A percentile compares a stretch with the other conserved stretches of the same genome.
Conservation (phyloP, 2,329 filamentous ascomycete genomes). For the Alternaria gaisen region DNA sequence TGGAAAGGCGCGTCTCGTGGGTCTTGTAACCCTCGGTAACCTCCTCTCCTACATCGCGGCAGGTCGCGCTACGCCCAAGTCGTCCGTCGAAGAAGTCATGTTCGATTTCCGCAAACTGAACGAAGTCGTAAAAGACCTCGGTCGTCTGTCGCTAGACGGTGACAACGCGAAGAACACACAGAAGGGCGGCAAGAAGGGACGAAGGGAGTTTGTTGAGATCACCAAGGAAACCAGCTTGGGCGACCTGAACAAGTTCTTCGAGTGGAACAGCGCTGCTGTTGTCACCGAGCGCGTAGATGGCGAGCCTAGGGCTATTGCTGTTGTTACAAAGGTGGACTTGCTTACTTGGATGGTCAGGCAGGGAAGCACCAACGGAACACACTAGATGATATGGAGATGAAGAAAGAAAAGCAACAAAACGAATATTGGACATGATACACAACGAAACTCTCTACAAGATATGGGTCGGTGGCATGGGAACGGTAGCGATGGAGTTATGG, state of each 20-base stretch:
- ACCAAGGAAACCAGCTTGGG: constrained; percentile 86
- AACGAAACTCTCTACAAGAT: background rate
- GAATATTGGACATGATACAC: background rate
- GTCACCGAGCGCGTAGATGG: constrained; percentile 78
- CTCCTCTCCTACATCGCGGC: constrained; percentile 88
- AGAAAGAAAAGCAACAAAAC: background rate
- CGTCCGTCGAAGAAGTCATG: constrained; percentile 87
- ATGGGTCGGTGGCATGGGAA: background rate
- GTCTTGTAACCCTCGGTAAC: constrained; percentile 94
- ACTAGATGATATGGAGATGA: background rate
- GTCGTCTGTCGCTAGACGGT: constrained; percentile 49
- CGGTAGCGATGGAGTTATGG: constrained; percentile 6
- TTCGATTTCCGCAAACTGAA: constrained; percentile 90
- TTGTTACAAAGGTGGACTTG: constrained; percentile 96
- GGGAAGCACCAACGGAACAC: constrained; percentile 20
- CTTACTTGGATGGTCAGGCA: constrained; percentile 83
- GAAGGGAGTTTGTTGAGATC: constrained; percentile 86
- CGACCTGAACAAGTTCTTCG: constrained; percentile 89
- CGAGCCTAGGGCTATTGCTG: constrained; percentile 79
- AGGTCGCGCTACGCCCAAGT: constrained; percentile 77
- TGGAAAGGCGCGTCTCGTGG: constrained; percentile 77
- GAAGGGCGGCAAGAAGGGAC: constrained; percentile 32
- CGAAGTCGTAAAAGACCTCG: constrained; percentile 84
- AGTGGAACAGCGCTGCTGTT: constrained; percentile 97
- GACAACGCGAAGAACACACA: constrained; percentile 21